phyloP scores from a whole-genome alignment of 306 rosid species.

The Cyclanthera cordifolia region DNA sequence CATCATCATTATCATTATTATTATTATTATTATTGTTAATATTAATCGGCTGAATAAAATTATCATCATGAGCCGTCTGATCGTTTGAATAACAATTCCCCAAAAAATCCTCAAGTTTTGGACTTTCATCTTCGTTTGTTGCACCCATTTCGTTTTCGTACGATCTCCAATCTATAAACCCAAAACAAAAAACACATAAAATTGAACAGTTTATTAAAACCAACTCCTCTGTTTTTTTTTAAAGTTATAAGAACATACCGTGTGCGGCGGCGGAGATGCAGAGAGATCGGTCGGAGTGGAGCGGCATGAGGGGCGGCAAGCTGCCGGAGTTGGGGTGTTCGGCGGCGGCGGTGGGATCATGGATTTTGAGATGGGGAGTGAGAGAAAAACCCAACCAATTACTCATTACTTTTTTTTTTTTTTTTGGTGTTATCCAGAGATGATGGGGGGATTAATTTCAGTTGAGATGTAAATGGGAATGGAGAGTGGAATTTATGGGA shows the following conservation, averaged over 20 bases:
- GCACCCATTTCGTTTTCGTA: constrained; percentile 44
- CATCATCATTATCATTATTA: background rate
- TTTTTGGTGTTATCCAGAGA: background rate
- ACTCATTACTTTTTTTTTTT: constrained; percentile 30
- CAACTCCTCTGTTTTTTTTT: background rate
- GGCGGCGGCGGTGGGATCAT: constrained; percentile 27
- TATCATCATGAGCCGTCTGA: constrained; percentile 20
- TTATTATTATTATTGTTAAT: background rate
- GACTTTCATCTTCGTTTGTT: constrained; percentile 42
- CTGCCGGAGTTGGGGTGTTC: constrained; percentile 20
- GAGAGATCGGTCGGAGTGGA: constrained; percentile 87
- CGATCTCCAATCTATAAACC: constrained; percentile 53
- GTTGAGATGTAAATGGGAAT: background rate
- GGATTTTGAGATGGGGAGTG: constrained; percentile 80
- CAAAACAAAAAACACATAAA: constrained; percentile 13
- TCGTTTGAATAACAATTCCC: constrained; percentile 73
- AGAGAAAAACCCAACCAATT: constrained; percentile 92
- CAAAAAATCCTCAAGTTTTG: constrained; percentile 91
- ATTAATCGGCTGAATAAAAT: background rate
- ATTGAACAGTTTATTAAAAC: background rate
- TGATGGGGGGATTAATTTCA: constrained; percentile 11
- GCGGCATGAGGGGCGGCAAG: constrained; percentile 52
- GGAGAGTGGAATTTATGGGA: constrained; percentile 25
- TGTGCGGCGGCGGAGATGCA: constrained; percentile 39
- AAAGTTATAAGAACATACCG: constrained; percentile 29